Evolutionary conservation across 371 early-diverging fungal genomes (phyloP).

Genomic region (Mortierella sp.): DNA sequence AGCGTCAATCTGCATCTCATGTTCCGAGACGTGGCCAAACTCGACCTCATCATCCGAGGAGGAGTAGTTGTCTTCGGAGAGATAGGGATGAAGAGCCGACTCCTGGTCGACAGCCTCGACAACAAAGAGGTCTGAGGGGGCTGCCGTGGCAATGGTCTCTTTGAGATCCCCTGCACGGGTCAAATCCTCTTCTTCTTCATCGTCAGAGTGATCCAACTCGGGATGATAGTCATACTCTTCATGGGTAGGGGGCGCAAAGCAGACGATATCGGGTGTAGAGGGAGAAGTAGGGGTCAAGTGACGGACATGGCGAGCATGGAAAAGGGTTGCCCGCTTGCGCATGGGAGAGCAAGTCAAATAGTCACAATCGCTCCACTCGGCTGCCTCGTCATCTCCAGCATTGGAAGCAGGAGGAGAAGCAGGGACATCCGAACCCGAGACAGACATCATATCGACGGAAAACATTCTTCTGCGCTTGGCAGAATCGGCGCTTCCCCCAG

Average conservation of each 20-base stretch:
- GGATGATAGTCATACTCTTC: slow-evolving; percentile 51
- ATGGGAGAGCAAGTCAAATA: slow-evolving; percentile 28
- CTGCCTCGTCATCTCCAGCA: slow-evolving; percentile 49
- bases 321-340: slow-evolving; percentile 24
- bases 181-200: slow-evolving; percentile 44
- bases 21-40: slow-evolving; percentile 32
- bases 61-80: slow-evolving; percentile 46
- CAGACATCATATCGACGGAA: slow-evolving; percentile 39
- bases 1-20: slow-evolving; percentile 46
- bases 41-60: slow-evolving; percentile 49
- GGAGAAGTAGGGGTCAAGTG: slow-evolving; percentile 51
- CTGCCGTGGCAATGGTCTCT: slow-evolving; percentile 8
- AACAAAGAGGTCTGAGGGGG: slow-evolving; percentile 35
- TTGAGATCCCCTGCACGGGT: not conserved
- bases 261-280: slow-evolving; percentile 41
- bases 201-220: slow-evolving; percentile 48
- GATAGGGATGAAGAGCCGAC: slow-evolving; percentile 19
- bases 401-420: slow-evolving; percentile 51
- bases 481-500: slow-evolving; percentile 36
- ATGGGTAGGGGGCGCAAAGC: slow-evolving; percentile 50
- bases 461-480: slow-evolving; percentile 45
- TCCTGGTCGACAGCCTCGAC: slow-evolving; percentile 33
- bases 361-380: slow-evolving; percentile 46
- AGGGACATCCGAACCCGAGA: slow-evolving; percentile 21
- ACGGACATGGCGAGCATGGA: slow-evolving; percentile 48